A percentile compares a stretch with the other conserved stretches of the same genome.
Conservation (phyloP, 805 yeast species). For the Myxozyma sirexii region DNA sequence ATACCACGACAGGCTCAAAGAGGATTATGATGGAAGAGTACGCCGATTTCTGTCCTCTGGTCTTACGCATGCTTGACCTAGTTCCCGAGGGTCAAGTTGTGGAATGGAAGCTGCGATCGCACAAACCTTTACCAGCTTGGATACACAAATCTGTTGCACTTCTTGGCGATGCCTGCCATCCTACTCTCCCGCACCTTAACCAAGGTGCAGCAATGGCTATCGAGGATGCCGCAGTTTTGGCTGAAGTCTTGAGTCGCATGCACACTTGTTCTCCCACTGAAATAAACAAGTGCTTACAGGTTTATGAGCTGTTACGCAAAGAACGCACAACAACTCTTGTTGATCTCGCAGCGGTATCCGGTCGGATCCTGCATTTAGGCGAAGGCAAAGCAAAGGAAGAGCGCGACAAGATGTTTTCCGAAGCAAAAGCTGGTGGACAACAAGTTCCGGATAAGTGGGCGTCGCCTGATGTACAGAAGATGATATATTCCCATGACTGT, state of each 20-base stretch:
- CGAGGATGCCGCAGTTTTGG: conserved; percentile 38
- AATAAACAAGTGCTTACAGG: background rate
- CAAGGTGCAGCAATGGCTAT: conserved; percentile 42
- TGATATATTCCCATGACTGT: conserved; percentile 2
- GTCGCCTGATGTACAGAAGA: background rate
- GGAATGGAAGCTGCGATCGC: conserved; percentile 39
- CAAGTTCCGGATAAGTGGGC: conserved; percentile 1
- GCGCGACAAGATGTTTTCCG: background rate
- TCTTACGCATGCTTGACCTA: background rate
- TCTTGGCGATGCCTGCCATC: conserved; percentile 46
- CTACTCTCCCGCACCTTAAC: conserved; percentile 42
- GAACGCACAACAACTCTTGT: conserved; percentile 4
- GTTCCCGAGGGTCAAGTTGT: conserved; percentile 4
- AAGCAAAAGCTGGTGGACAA: background rate
- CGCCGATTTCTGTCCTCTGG: background rate
- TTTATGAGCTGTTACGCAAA: conserved; percentile 8
- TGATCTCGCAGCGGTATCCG: background rate
- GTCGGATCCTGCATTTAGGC: background rate
- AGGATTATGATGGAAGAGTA: background rate
- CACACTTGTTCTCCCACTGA: background rate
- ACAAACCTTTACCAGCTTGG: conserved; percentile 38
- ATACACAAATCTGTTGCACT: conserved; percentile 39
- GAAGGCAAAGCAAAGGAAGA: conserved; percentile 1
- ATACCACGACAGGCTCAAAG: conserved; percentile 1
- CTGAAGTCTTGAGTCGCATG: background rate